Evolutionary conservation across 1,284 basidiomycete genomes (phyloP).

Genomic region (Golubevia pallescens): DNA sequence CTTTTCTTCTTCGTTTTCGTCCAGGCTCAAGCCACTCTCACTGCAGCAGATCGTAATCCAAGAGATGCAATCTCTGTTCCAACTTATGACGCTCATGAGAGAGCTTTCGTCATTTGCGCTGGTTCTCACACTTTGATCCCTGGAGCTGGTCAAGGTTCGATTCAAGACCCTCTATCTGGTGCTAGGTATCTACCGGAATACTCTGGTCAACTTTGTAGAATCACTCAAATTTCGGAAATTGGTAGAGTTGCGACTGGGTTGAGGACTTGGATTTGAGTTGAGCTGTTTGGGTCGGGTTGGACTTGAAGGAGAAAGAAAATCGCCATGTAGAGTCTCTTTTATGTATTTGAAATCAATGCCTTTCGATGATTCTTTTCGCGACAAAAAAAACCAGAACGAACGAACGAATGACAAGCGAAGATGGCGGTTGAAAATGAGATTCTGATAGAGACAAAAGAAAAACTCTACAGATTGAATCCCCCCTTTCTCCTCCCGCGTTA

Average conservation of each 20-base stretch:
- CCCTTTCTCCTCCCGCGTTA: no score
- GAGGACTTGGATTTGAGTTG: constrained; percentile 26
- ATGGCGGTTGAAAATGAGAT: no score
- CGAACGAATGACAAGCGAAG: no score
- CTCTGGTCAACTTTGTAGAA: constrained; percentile 46
- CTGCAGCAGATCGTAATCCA: constrained; percentile 55
- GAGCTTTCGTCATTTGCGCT: constrained; percentile 58
- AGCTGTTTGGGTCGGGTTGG: background rate
- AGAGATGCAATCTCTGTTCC: constrained; percentile 55
- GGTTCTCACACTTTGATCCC: constrained; percentile 46
- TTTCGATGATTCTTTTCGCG: no score
- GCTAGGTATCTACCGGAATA: constrained; percentile 59
- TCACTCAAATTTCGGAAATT: constrained; percentile 52
- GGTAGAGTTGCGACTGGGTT: constrained; percentile 48
- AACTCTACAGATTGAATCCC: no score
- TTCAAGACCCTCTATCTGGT: constrained; percentile 59
- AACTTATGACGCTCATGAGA: constrained; percentile 49
- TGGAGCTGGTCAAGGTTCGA: constrained; percentile 40
- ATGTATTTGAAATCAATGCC: no score
- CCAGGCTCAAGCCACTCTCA: constrained; percentile 53
- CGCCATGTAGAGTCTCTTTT: no score
- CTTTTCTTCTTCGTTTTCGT: background rate
- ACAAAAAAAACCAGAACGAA: no score
- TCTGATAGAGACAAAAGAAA: no score
- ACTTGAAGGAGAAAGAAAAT: no score